phyloP scores from a whole-genome alignment of 495 filamentous ascomycete species.

The Talaromyces stipitatus region DNA sequence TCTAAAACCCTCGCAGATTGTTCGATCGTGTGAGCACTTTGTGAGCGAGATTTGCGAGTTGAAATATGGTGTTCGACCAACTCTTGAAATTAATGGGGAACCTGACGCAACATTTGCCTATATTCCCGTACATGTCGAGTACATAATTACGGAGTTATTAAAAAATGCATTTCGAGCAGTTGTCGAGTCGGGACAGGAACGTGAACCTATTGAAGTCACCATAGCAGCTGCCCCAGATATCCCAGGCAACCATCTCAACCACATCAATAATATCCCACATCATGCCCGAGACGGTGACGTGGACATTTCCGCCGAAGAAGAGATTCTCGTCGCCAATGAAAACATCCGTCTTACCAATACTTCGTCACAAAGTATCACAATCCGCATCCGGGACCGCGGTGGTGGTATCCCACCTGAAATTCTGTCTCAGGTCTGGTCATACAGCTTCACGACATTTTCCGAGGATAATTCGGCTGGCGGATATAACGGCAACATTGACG shows the following conservation, averaged over 20 bases:
- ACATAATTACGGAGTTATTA: constrained; percentile 90
- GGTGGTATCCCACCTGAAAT: constrained; percentile 82
- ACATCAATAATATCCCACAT: constrained; percentile 4
- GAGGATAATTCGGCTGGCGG: constrained; percentile 43
- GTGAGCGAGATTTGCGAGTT: constrained; percentile 95
- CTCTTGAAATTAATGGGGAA: constrained; percentile 73
- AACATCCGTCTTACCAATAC: constrained; percentile 33
- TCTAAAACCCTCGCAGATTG: constrained; percentile 69
- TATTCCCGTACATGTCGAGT: constrained; percentile 91
- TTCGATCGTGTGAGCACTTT: constrained; percentile 77
- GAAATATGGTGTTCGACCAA: constrained; percentile 84
- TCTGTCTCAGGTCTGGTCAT: constrained; percentile 85
- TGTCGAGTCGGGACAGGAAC: constrained; percentile 70
- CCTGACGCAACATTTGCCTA: constrained; percentile 78
- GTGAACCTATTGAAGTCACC: constrained; percentile 80
- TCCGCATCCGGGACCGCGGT: constrained; percentile 90
- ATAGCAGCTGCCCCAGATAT: constrained; percentile 78
- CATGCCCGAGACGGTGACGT: constrained; percentile 21
- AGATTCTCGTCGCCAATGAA: constrained; percentile 25
- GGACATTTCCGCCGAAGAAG: constrained; percentile 23
- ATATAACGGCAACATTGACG: constrained; percentile 50
- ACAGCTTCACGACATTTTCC: constrained; percentile 90
- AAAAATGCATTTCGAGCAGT: constrained; percentile 96
- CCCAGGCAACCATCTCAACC: constrained; percentile 14
- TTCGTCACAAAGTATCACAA: constrained; percentile 78